Conservation (phyloP, 768 basidiomycete species). For the Tephrocybe sp. region DNA sequence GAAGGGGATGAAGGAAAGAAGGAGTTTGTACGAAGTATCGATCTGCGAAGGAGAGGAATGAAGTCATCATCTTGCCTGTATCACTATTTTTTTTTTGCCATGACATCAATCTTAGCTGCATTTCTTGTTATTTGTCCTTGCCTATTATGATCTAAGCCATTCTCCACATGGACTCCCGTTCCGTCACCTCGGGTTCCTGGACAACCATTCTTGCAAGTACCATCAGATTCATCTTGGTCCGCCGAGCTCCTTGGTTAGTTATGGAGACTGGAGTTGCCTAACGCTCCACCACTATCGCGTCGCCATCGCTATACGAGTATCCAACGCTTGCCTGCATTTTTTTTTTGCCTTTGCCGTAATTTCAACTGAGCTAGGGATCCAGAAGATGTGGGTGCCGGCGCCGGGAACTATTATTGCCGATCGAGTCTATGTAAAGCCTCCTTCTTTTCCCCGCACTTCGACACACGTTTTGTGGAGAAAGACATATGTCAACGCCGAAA, state of each 20-base stretch:
- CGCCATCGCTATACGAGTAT: background rate
- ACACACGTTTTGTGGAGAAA: conserved; percentile 9
- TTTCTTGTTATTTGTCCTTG: conserved; percentile 19
- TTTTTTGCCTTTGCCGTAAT: background rate
- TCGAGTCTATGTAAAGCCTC: background rate
- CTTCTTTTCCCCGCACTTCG: conserved; percentile 9
- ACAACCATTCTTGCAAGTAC: background rate
- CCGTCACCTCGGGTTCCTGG: conserved; percentile 21
- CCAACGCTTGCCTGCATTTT: background rate
- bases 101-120: conserved; percentile 25
- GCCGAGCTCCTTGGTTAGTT: background rate
- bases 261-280: background rate
- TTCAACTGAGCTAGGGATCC: no score
- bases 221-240: background rate
- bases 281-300: background rate
- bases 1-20: conserved; percentile 6
- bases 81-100: conserved; percentile 26
- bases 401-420: conserved; percentile 9
- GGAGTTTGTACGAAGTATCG: conserved; percentile 26
- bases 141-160: conserved; percentile 9
- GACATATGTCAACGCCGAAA: conserved; percentile 6
- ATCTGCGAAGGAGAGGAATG: conserved; percentile 26
- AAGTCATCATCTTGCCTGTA: conserved; percentile 36
- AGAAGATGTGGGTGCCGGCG: background rate
- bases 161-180: conserved; percentile 9